These are phyloP conservation scores for Amesomyces nigricolor DNA, from an alignment of 2,329 filamentous ascomycete genomes.

Conservation along the genomic window DNA sequence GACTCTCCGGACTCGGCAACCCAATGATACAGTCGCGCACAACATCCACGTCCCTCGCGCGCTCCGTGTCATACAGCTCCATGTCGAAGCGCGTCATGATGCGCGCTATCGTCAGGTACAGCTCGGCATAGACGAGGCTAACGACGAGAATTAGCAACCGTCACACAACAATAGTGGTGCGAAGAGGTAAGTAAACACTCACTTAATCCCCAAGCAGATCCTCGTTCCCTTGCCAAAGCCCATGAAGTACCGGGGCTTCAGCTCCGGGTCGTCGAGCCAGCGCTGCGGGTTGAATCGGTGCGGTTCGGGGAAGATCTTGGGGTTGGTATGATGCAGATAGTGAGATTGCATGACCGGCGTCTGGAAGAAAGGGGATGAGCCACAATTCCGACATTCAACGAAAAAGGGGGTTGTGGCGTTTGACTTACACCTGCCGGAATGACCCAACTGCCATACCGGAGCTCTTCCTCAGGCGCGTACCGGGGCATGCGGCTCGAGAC, in stretches of 20 bases:
- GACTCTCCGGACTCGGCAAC: too few relatives aligned
- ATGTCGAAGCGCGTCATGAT: slow-evolving; percentile 25
- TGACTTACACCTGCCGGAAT: slow-evolving; percentile 13
- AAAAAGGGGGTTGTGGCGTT: too few relatives aligned
- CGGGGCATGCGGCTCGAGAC: slow-evolving; percentile 19
- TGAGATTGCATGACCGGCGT: too few relatives aligned
- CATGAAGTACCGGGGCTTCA: slow-evolving; percentile 24
- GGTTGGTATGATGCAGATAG: background rate
- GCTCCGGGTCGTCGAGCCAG: slow-evolving; percentile 11
- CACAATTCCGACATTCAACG: too few relatives aligned
- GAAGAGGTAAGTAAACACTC: background rate
- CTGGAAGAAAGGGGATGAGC: too few relatives aligned
- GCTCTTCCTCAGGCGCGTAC: slow-evolving; percentile 14
- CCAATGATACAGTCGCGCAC: too few relatives aligned
- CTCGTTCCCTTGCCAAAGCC: slow-evolving; percentile 24
- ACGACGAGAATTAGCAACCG: background rate
- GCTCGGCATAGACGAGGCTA: slow-evolving; percentile 25
- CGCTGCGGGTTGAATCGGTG: slow-evolving; percentile 16
- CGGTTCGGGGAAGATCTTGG: slow-evolving; percentile 14
- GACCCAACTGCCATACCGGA: slow-evolving; percentile 20
- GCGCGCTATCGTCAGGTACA: slow-evolving; percentile 22
- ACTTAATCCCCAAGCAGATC: slow-evolving; percentile 27
- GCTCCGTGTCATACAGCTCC: slow-evolving; percentile 27
- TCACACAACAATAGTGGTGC: background rate
- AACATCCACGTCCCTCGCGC: too few relatives aligned